Base-by-base conservation (phyloP, 2,329 filamentous ascomycete genomes). In the Emericellopsis cladophorae region DNA sequence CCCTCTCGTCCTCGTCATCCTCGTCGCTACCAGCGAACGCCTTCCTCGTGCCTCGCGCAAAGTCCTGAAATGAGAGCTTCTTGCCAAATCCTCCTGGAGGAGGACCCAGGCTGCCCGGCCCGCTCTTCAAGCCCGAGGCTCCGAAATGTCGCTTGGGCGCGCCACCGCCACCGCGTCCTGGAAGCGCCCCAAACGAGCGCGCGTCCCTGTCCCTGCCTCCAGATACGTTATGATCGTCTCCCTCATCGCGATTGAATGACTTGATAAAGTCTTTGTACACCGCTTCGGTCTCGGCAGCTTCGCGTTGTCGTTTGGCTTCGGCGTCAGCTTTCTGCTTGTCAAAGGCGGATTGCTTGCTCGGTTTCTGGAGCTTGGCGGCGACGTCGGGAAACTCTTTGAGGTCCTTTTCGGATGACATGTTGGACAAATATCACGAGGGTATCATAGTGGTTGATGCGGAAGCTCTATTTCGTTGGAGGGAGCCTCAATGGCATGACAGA, bases 261-360 rank as follows among this genome's bases (percentile, higher is more conserved):
- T 90, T 90, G 42, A 92, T 77, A 49, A 95, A 95, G 48, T 90
- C 86, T 50, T 87, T 79, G 58, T 89, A 84, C 1, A 88, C 86
- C 21, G 86, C 87, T 18, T 84, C 85, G 7, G 85, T 93, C 62
- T 95, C 89, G 49, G 82, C 86, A 53, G 82, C 83, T 60, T 94
- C 89, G 49, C 86, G 76, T 50, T 76, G 73, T 44, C 84, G 80
- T 64, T 95, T 95, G 21, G 86, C 87, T 66, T 94, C 87, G 42
- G 84, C 85, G 57, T 94, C 87, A 44, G 85, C 85, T 59, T 84
- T 87, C 58, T 93, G 84, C 51, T 81, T 81, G 64, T 95, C 89
- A 57, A 93, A 95, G 22, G 83, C 72, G 16, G 87, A 93, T 56
- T 92, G 85, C 61, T 89, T 92, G 46, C 80, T 73, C 0, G 85